A percentile compares a stretch with the other conserved stretches of the same genome.
phyloP scores from a whole-genome alignment of 148 eudicot species.

The Suaeda aralocaspica region DNA sequence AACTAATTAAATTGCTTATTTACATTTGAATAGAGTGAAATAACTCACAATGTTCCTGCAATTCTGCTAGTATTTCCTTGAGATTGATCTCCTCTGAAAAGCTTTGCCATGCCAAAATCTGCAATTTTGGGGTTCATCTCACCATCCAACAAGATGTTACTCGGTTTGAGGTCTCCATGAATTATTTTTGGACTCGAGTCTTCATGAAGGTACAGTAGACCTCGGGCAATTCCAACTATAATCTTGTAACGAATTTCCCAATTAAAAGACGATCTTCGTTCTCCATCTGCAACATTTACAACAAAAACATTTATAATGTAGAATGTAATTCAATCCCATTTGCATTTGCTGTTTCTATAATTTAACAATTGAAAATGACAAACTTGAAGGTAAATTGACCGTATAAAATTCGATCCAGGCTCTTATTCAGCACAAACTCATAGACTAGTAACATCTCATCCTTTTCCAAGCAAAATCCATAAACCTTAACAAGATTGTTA shows the following conservation, averaged over 20 bases:
- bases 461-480: conserved; percentile 21
- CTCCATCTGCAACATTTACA: neutral
- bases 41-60: conserved; percentile 38
- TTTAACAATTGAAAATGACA: too few species aligned
- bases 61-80: conserved; percentile 26
- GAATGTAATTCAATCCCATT: too few species aligned
- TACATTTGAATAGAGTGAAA: too few species aligned
- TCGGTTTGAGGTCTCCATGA: conserved; percentile 37
- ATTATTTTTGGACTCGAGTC: conserved; percentile 28
- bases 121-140: conserved; percentile 34
- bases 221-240: conserved; percentile 29
- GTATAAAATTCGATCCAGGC: conserved; percentile 25
- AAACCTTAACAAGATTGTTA: conserved; percentile 28
- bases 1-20: too few species aligned
- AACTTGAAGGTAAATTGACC: neutral
- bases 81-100: conserved; percentile 28
- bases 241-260: conserved; percentile 35
- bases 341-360: too few species aligned
- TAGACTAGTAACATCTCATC: conserved; percentile 24
- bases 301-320: too few species aligned
- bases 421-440: conserved; percentile 20
- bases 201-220: conserved; percentile 32
- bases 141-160: conserved; percentile 33
- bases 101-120: conserved; percentile 41
- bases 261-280: conserved; percentile 10